Evolutionary conservation across 192 early-diverging fungal genomes (phyloP), one percentile per base, ranked within the genome.

Genomic region (Spinellus fusiger): DNA sequence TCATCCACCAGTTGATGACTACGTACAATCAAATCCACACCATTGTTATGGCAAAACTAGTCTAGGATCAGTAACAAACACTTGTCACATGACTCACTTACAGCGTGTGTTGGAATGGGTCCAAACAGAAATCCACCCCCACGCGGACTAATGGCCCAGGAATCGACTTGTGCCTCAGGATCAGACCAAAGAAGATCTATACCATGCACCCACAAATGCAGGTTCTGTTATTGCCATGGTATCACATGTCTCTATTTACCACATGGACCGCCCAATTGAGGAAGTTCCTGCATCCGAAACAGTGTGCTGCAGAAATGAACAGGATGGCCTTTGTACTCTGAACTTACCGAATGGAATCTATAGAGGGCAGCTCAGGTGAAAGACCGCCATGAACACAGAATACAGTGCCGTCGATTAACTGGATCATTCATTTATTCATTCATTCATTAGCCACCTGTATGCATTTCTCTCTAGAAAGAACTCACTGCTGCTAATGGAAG

Each of bases 361-460:
- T 65, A 23, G 91, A 92, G 52, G 89, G 77, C 52, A 95, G 81
- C 71, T 95, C 93, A 2, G 93, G 93, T 7, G 93, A 95, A 28
- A 95, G 80, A 16, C 93, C 93, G 54, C 93, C 93, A 72, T 95
- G 93, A 29, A 95, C 93, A 72, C 93, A 95, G 28, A 95, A 74
- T 23, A 95, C 84, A 22, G 86, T 74, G 16, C 91, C 93, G 73
- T 95, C 93, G 37, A 95, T 84, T 61, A 94, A 86, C 92, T 93
- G 13, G 5, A 40, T 22, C 8, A 6, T 44, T 50, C 3, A 65
- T 0, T 31, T 31, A 16, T n/a, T n/a, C n/a, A n/a, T n/a, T n/a
- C n/a, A n/a, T n/a, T n/a, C 29, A 22, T 6, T 10, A 3, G 32
- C 6, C 3, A 34, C 12, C 18, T 13, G 13, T 38, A 20, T 23